Conservation (phyloP, 768 basidiomycete species). For the Boletus subparvulus region DNA sequence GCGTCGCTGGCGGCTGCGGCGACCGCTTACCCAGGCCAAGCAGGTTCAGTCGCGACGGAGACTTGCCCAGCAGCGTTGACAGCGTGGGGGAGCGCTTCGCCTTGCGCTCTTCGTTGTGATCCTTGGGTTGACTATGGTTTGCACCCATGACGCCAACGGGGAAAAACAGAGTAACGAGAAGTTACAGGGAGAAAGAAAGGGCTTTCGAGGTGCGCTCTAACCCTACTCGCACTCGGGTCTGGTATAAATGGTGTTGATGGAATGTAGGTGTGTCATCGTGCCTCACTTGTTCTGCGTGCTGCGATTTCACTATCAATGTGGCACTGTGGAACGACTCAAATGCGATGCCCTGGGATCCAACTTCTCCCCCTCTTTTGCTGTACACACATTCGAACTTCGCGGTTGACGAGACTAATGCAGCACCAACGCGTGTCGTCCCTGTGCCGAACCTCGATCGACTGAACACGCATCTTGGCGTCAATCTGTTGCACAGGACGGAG, state of each 20-base stretch:
- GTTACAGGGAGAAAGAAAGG: not conserved
- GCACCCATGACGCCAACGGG: slow-evolving; percentile 23
- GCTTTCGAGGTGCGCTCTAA: slow-evolving; percentile 5
- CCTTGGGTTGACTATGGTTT: slow-evolving; percentile 27
- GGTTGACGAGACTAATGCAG: slow-evolving; percentile 1
- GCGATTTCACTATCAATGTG: slow-evolving; percentile 16
- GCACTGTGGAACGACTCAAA: not conserved
- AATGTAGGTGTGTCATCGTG: slow-evolving; percentile 17
- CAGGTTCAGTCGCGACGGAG: slow-evolving; percentile 29
- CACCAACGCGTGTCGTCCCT: slow-evolving; percentile 15
- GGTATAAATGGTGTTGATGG: slow-evolving; percentile 21
- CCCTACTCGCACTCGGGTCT: slow-evolving; percentile 13
- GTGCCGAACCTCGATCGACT: slow-evolving; percentile 8
- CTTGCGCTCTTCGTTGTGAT: slow-evolving; percentile 22
- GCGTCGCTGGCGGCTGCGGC: slow-evolving; percentile 30
- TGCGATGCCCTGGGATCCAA: slow-evolving; percentile 18
- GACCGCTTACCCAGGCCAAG: slow-evolving; percentile 29
- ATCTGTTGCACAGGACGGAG: slow-evolving; percentile 9
- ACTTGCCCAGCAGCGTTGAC: slow-evolving; percentile 25
- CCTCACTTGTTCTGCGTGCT: slow-evolving; percentile 34
- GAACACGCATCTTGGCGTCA: slow-evolving; percentile 6
- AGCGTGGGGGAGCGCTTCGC: slow-evolving; percentile 26
- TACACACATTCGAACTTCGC: slow-evolving; percentile 7
- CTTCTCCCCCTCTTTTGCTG: slow-evolving; percentile 17
- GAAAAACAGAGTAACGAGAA: not conserved